phyloP scores from a whole-genome alignment of 805 yeast species.

The Schizosaccharomyces osmophilus region DNA sequence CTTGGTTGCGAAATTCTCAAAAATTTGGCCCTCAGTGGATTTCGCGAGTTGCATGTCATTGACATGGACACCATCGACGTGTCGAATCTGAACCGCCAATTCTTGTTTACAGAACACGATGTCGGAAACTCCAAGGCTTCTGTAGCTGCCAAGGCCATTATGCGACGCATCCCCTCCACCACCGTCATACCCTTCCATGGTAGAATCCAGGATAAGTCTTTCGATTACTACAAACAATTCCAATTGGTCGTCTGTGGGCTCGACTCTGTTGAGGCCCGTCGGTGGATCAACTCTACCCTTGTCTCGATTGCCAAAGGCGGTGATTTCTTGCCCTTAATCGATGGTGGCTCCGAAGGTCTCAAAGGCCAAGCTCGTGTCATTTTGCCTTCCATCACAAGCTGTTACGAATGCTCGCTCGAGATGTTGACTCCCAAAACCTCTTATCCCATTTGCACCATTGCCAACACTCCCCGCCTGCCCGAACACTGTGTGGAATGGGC shows the following conservation, averaged over 20 bases:
- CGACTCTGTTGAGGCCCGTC: constrained; percentile 69
- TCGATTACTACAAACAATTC: constrained; percentile 41
- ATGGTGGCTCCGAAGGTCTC: constrained; percentile 84
- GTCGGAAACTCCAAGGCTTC: constrained; percentile 69
- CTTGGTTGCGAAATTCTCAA: constrained; percentile 82
- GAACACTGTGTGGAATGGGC: constrained; percentile 93
- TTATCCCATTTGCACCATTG: constrained; percentile 80
- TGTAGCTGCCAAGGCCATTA: constrained; percentile 12
- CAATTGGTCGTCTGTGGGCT: constrained; percentile 61
- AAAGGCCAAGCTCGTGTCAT: constrained; percentile 77
- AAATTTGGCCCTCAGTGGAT: constrained; percentile 52
- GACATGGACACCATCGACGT: constrained; percentile 89
- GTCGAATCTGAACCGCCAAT: constrained; percentile 80
- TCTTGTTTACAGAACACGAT: constrained; percentile 67
- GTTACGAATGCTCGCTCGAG: constrained; percentile 77
- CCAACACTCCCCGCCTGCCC: constrained; percentile 79
- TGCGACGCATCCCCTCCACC: neutral
- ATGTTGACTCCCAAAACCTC: constrained; percentile 35
- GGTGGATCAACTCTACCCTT: constrained; percentile 62
- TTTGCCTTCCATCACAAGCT: constrained; percentile 61
- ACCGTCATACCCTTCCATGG: constrained; percentile 19
- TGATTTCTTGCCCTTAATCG: constrained; percentile 43
- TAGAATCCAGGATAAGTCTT: constrained; percentile 38
- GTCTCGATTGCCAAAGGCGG: constrained; percentile 35
- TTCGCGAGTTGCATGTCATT: constrained; percentile 67